phyloP scores from a whole-genome alignment of 495 filamentous ascomycete species.

The Trichoderma erinaceum region DNA sequence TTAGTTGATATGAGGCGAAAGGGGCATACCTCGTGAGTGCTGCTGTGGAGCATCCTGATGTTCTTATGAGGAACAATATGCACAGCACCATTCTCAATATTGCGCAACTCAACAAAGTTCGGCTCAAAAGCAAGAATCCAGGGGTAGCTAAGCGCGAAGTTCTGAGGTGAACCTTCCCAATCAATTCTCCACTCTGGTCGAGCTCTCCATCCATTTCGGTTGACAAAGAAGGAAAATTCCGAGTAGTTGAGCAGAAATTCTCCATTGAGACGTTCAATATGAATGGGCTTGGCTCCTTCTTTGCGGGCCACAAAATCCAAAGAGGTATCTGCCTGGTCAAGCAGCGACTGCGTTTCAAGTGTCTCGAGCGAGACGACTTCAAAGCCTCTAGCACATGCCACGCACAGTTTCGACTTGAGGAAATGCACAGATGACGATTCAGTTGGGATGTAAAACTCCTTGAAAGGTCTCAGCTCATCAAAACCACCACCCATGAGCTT shows the following conservation, averaged over 20 bases:
- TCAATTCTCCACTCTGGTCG: conserved; percentile 93
- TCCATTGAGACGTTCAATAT: conserved; percentile 91
- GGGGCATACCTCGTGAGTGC: conserved; percentile 79
- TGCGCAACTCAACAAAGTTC: conserved; percentile 95
- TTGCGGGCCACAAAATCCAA: conserved; percentile 92
- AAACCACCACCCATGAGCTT: conserved; percentile 93
- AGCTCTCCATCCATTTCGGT: conserved; percentile 95
- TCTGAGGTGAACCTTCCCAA: conserved; percentile 89
- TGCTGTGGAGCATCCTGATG: conserved; percentile 94
- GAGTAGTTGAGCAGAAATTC: conserved; percentile 98
- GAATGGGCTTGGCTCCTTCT: conserved; percentile 91
- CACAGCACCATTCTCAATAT: conserved; percentile 87
- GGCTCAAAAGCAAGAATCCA: conserved; percentile 98
- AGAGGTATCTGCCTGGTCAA: conserved; percentile 97
- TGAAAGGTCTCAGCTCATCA: conserved; percentile 91
- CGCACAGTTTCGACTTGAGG: conserved; percentile 91
- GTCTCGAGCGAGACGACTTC: conserved; percentile 97
- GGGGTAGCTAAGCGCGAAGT: conserved; percentile 88
- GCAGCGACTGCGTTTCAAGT: conserved; percentile 89
- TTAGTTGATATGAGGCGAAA: conserved; percentile 11
- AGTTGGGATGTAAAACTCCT: conserved; percentile 98
- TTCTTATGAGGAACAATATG: conserved; percentile 94
- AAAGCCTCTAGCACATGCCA: conserved; percentile 90
- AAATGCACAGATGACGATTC: conserved; percentile 97
- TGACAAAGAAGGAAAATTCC: conserved; percentile 98